These are phyloP conservation scores for Vaucheria bursata DNA, from an alignment of 352 stramenopile genomes.

Conservation along the genomic window DNA sequence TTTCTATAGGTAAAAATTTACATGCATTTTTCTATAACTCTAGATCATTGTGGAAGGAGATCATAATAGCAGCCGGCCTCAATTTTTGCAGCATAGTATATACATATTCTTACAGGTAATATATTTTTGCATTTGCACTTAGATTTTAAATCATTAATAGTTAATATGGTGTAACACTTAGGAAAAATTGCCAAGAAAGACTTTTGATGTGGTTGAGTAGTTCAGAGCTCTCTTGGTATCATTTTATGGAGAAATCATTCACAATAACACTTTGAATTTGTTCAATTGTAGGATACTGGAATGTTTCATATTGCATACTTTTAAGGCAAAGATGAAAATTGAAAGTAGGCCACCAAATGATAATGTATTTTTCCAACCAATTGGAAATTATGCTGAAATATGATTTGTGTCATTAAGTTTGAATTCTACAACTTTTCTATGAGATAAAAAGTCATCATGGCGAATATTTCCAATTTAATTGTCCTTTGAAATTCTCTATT, in stretches of 20 bases:
- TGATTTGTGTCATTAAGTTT: too few relatives aligned
- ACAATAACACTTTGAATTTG: neutral
- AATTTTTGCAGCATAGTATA: constrained; percentile 87
- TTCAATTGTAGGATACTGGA: neutral
- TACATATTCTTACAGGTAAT: constrained; percentile 83
- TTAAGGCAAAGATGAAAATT: too few relatives aligned
- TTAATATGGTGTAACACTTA: neutral
- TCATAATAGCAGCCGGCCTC: constrained; percentile 87
- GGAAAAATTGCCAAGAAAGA: neutral
- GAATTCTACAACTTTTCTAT: too few relatives aligned
- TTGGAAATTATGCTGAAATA: too few relatives aligned
- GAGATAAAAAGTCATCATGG: too few relatives aligned
- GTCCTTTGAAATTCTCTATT: too few relatives aligned
- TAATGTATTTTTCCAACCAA: too few relatives aligned
- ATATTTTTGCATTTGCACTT: constrained; percentile 26
- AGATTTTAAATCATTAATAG: neutral
- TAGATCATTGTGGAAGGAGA: constrained; percentile 89
- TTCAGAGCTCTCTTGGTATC: neutral
- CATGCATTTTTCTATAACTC: neutral
- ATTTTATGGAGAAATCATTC: neutral
- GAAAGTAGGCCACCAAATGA: too few relatives aligned
- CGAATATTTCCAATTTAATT: too few relatives aligned
- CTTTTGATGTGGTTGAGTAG: neutral
- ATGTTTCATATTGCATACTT: too few relatives aligned
- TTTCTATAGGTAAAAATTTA: neutral